Base-by-base conservation (phyloP, 2,329 filamentous ascomycete genomes). In the Penicillium fuscoglaucum region DNA sequence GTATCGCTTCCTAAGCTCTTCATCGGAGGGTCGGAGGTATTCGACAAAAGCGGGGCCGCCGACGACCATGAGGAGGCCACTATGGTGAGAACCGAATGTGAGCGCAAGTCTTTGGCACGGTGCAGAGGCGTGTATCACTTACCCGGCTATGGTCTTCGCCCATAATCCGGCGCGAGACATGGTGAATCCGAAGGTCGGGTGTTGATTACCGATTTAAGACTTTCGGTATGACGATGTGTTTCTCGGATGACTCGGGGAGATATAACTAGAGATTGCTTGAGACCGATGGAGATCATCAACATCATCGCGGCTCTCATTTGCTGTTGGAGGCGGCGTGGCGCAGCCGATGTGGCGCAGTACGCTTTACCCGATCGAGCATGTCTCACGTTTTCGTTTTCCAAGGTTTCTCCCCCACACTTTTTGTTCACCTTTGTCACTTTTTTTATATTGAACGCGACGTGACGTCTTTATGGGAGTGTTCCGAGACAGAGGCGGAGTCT, bases 1-100 rank as follows among this genome's bases (percentile, higher is more conserved):
- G 80, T 98, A 98, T 76, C 84, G 87, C 74, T 84, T 82, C 81
- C 96, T 92, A 43, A 99, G 83, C 78, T 98, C 92, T 76, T 97
- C 95, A 68, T 97, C 92, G 13, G 90, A 89, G 2, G 95, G 95
- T 29, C 76, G 76, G 57, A 79, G 64, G 43, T 87, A 96, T 77
- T 88, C 85, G 44, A 93, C 89, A 53, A 98, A 79, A 17, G 89
- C 88, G 26, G 95, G 95, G 4, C 95, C 95, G 52, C 95, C 95
- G 59, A 97, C 82, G 70, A 86, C 88, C 67, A 95, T 81, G 47
- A 82, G 76, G 43, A 81, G 82, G 67, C 90, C 90, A 59, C 93
- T 97, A 68, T 62, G 28, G 43, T 50, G n/a, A 24, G 15, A 37
- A 17, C 6, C 12, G 28, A 28, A 35, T 19, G 50, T 64, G 39